These are phyloP conservation scores for Ophiostoma tasmaniense DNA, from an alignment of 2,329 filamentous ascomycete genomes.

Conservation along the genomic window DNA sequence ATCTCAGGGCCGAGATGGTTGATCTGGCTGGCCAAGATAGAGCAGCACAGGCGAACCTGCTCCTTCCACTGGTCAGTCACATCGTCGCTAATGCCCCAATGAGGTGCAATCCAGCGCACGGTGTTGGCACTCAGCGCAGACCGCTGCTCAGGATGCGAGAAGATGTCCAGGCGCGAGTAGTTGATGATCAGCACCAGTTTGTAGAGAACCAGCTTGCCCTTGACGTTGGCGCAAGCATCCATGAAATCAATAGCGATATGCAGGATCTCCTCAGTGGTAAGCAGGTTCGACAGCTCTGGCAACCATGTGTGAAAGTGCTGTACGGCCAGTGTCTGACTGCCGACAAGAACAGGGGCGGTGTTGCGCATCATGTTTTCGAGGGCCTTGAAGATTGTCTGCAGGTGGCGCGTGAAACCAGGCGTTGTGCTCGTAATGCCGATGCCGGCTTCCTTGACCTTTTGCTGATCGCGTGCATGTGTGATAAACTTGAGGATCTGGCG, in stretches of 20 bases:
- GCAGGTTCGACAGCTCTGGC: constrained; percentile 72
- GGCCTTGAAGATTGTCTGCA: constrained; percentile 81
- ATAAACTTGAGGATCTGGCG: constrained; percentile 92
- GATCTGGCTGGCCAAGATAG: constrained; percentile 79
- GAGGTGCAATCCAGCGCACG: constrained; percentile 80
- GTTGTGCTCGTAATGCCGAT: constrained; percentile 74
- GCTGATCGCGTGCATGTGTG: constrained; percentile 76
- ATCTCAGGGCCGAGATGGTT: constrained; percentile 71
- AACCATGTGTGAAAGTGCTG: constrained; percentile 97
- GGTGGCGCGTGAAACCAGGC: constrained; percentile 67
- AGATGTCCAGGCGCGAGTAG: constrained; percentile 74
- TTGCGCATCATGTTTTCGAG: constrained; percentile 87
- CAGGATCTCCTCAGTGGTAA: constrained; percentile 76
- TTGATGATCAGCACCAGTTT: constrained; percentile 90
- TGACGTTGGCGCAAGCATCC: constrained; percentile 78
- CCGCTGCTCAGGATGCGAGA: constrained; percentile 68
- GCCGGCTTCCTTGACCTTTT: constrained; percentile 78
- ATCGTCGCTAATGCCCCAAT: constrained; percentile 72
- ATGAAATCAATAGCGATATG: constrained; percentile 90
- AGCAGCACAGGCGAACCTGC: constrained; percentile 87
- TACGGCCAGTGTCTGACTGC: constrained; percentile 88
- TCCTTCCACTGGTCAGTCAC: constrained; percentile 83
- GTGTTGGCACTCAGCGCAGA: constrained; percentile 70
- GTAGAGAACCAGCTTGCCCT: constrained; percentile 85
- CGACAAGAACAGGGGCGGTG: constrained; percentile 73